Base-by-base conservation (phyloP, 1,284 basidiomycete species). In the Cutaneotrichosporon sp. region DNA sequence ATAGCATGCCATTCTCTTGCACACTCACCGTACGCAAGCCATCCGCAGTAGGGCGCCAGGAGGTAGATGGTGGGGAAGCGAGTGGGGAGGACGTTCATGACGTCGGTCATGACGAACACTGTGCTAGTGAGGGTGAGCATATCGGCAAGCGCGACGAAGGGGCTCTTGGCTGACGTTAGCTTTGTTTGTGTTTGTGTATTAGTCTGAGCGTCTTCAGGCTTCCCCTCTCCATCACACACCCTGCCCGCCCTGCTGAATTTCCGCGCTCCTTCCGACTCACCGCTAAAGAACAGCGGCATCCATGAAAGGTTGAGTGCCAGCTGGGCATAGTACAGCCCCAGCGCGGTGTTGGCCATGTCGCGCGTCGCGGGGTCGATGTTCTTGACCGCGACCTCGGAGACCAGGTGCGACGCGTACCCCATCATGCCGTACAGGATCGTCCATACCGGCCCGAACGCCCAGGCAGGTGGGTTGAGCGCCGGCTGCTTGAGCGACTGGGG, bases 371-470 rank as follows among this genome's bases (percentile, higher is more conserved):
- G 56, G 16, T 47, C 36, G 38, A 56, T 36, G 46, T 50, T 59
- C 46, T 51, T 55, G 71, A 89, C 88, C 64, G 87, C 80, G 0
- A 84, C 81, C 67, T 84, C 82, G 53, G 85, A 85, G 6, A 86
- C 83, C 31, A 91, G 74, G 78, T 91, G 87, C 6, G 88, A 88
- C 1, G 88, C 88, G 73, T 86, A 89, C 53, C 90, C 89, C 87
- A 90, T 89, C 18, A 84, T 61, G 31, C 84, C 85, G 69, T 75
- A 76, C 26, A 75, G 72, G 49, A 73, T 61, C 55, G 76, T 74
- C 74, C 72, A 76, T 61, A 73, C 65, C 32, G 65, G 65, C 8
- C 65, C 65, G 34, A 63, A 65, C 18, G 55, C 65, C 61, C 61
- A 62, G 38, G 34, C 31, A 21, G 65, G 65, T 2, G 65, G 65